Evolutionary conservation across 73 alveolate genomes (phyloP).

Genomic region (Halteria grandinella): DNA sequence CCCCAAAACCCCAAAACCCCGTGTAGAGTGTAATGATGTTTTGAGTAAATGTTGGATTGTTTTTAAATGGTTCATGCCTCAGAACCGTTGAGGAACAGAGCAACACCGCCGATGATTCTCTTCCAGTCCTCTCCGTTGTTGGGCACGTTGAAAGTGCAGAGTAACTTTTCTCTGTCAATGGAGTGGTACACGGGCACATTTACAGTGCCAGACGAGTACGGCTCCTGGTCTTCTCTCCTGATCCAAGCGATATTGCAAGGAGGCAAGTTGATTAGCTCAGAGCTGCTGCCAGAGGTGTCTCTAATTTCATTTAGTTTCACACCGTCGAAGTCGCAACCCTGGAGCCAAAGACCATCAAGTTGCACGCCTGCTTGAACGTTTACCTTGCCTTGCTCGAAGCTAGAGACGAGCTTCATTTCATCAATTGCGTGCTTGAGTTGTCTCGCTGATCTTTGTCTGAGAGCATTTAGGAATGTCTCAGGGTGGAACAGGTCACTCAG

Average conservation of each 20-base stretch:
- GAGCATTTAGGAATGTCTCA: slow-evolving; percentile 97
- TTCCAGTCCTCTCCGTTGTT: slow-evolving; percentile 63
- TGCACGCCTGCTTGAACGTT: slow-evolving; percentile 54
- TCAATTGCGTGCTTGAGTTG: slow-evolving; percentile 89
- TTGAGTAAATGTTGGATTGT: no score
- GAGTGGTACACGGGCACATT: slow-evolving; percentile 75
- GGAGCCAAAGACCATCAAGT: slow-evolving; percentile 73
- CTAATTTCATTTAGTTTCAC: slow-evolving; percentile 51
- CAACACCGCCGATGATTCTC: slow-evolving; percentile 77
- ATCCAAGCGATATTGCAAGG: slow-evolving; percentile 77
- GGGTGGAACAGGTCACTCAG: slow-evolving; percentile 98
- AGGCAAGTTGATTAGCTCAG: slow-evolving; percentile 77
- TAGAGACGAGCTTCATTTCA: slow-evolving; percentile 91
- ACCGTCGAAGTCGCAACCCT: slow-evolving; percentile 85
- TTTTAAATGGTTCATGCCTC: no score
- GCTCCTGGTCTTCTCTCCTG: slow-evolving; percentile 68
- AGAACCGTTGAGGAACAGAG: slow-evolving; percentile 60
- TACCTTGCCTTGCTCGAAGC: slow-evolving; percentile 78
- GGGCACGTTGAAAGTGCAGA: slow-evolving; percentile 73
- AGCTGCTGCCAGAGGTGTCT: slow-evolving; percentile 62
- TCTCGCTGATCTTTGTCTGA: slow-evolving; percentile 96
- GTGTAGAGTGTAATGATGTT: no score
- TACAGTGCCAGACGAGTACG: slow-evolving; percentile 56
- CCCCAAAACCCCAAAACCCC: no score
- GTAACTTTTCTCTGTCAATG: slow-evolving; percentile 75